These are phyloP conservation scores for Aspergillus pseudoviridinutans DNA, from an alignment of 2,329 filamentous ascomycete species.

Conservation along the genomic window DNA sequence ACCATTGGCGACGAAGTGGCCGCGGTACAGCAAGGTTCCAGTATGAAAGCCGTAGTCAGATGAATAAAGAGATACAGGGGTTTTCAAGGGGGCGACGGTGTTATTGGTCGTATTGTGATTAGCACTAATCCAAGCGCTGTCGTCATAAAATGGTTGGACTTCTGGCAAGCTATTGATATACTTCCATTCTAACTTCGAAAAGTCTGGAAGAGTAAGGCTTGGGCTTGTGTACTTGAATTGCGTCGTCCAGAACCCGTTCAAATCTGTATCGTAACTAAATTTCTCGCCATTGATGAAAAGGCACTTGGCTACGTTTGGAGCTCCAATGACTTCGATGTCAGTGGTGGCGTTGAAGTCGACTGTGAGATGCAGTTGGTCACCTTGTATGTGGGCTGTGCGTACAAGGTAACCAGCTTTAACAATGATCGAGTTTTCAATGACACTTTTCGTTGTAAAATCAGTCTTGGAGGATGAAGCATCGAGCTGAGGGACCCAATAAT, in stretches of 20 bases:
- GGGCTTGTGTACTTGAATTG: slow-evolving; percentile 51
- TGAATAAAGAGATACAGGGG: slow-evolving; percentile 63
- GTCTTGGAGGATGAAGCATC: slow-evolving; percentile 21
- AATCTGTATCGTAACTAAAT: slow-evolving; percentile 37
- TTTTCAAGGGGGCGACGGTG: slow-evolving; percentile 52
- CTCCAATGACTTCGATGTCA: slow-evolving; percentile 64
- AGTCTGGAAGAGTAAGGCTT: slow-evolving; percentile 52
- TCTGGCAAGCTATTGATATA: slow-evolving; percentile 69
- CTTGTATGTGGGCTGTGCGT: slow-evolving; percentile 50
- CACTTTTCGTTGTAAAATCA: slow-evolving; percentile 29
- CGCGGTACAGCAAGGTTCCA: slow-evolving; percentile 66
- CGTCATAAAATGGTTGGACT: slow-evolving; percentile 60
- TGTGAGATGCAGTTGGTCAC: slow-evolving; percentile 55
- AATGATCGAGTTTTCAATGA: slow-evolving; percentile 33
- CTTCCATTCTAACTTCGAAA: slow-evolving; percentile 62
- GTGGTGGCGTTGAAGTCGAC: slow-evolving; percentile 72
- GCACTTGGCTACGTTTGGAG: slow-evolving; percentile 49
- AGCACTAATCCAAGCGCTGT: slow-evolving; percentile 62
- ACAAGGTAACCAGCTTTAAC: slow-evolving; percentile 43
- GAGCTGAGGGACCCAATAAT: slow-evolving; percentile 43
- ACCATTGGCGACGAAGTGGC: slow-evolving; percentile 63
- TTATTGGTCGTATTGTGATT: slow-evolving; percentile 59
- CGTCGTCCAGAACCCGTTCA: slow-evolving; percentile 49
- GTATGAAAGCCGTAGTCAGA: slow-evolving; percentile 74
- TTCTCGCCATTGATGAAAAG: slow-evolving; percentile 59